Percentiles rank a stretch among this genome's conserved stretches.
phyloP scores from a whole-genome alignment of 2,329 filamentous ascomycete genomes.

The Fusarium citri region DNA sequence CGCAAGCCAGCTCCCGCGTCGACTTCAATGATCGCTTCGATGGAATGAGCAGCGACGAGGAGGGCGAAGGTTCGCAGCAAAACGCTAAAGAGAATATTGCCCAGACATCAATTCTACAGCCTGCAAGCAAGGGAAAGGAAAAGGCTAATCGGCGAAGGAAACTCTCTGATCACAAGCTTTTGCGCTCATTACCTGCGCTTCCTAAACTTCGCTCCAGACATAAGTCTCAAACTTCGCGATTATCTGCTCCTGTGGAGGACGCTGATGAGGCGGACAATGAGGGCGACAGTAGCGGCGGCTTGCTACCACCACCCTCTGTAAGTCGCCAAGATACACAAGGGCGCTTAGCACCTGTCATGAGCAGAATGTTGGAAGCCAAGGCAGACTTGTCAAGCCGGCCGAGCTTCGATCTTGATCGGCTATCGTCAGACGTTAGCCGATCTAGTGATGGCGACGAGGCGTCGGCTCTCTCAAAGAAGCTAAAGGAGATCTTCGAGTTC shows the following conservation, averaged over 20 bases:
- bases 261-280: constrained; percentile 47
- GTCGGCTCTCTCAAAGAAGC: constrained; percentile 72
- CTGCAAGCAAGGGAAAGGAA: constrained; percentile 50
- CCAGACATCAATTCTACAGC: constrained; percentile 56
- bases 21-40: constrained; percentile 87
- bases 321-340: constrained; percentile 53
- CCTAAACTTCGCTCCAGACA: constrained; percentile 59
- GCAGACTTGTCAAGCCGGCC: constrained; percentile 71
- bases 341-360: constrained; percentile 77
- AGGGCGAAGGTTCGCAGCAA: constrained; percentile 69
- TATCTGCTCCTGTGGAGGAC: constrained; percentile 53
- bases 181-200: constrained; percentile 73
- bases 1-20: constrained; percentile 83
- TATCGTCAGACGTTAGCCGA: constrained; percentile 55
- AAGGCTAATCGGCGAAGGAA: constrained; percentile 64
- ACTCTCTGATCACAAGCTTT: constrained; percentile 72
- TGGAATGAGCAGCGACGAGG: constrained; percentile 82
- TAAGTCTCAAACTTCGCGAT: constrained; percentile 56
- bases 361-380: constrained; percentile 79
- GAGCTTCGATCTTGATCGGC: constrained; percentile 66
- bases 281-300: constrained; percentile 35
- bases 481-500: constrained; percentile 90
- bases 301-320: constrained; percentile 42
- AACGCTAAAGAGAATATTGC: constrained; percentile 56
- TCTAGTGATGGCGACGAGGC: constrained; percentile 55